Evolutionary conservation across 2,329 filamentous ascomycete genomes (phyloP), one percentile per base, ranked within the genome.

Genomic region (Escovopsis sp.): DNA sequence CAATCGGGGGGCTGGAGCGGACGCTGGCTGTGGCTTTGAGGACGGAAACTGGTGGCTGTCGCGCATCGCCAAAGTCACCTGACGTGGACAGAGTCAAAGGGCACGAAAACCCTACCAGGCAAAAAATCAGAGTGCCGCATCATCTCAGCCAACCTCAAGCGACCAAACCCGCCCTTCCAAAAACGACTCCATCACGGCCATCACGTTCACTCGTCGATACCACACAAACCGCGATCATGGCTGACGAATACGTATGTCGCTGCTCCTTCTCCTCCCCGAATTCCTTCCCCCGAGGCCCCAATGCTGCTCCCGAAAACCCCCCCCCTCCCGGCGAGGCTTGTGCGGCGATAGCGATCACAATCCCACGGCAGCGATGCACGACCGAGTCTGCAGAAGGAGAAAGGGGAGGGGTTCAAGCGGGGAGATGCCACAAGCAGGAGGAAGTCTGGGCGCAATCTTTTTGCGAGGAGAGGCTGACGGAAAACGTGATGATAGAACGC

Each of bases 241-340:
- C 83, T 77, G 83, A 88, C 73, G 79, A 86, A 70, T 90, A 90
- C 71, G 82, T 87, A 72, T 66, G 81, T 81, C 48, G n/a, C n/a
- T 27, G 21, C 21, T 23, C 6, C 21, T 8, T 11, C 11, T 4
- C 8, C 21, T 8, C 6, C 21, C 21, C 8, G 11, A 12, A 9
- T 44, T 39, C 40, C 37, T 33, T 38, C 38, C 37, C n/a, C n/a
- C n/a, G n/a, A n/a, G n/a, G n/a, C n/a, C n/a, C n/a, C n/a, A n/a
- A n/a, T n/a, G n/a, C 11, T 4, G 21, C 21, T 8, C 6, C 21
- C 21, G 11, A 23, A 12, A 9, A 44, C 38, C 40, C 37, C 34
- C 38, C 38, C 37, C 44, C 33, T 35, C 39, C 41, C 37, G 42
- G 51, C 50, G 48, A 50, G 41, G 35, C 48, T 23, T 23, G 21